Base-by-base conservation (phyloP, 352 stramenopile species). In the Globisporangium spiculum region DNA sequence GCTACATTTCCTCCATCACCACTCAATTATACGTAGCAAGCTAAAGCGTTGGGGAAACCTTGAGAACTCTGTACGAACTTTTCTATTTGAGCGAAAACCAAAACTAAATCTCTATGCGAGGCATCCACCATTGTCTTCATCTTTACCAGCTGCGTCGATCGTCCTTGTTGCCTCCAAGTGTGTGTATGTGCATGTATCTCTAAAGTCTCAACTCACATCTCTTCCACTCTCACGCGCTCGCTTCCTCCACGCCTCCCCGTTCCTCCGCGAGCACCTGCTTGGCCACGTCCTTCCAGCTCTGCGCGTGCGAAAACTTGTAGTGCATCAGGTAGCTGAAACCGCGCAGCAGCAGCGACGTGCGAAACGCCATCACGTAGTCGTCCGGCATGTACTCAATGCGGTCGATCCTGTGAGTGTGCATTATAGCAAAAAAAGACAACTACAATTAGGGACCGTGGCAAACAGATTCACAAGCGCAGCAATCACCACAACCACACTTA, bases 351-450 rank as follows among this genome's bases (percentile, higher is more conserved):
- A 97, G 77, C 44, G 89, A 96, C 55, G 83, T 87, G 64, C 89
- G 86, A 65, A 92, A 94, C 18, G 88, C 86, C 88, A 96, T 96
- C 41, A 96, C 84, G 65, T 93, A 96, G 63, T 96, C 88, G 62
- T 94, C 86, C 20, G 84, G 83, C 66, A 93, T 89, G 68, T 91
- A 79, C 68, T 87, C 84, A 66, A 96, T 90, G 12, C 80, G 83
- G 60, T 94, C 86, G 50, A 94, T 92, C 57, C 84, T 92, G 41
- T 44, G 68, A 36, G 66, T 12, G 36, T 36, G 36, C 12, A 44
- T 44, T 26, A 30, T 1, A 48, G 22, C 38, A 55, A 2, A 69
- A 69, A 30, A 62, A 1, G 63, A 22, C 48, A 65, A 38, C 44
- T 38, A 48, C 1, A 69, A 30, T 55, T 44, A 22, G 58, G 36